Evolutionary conservation across 2,329 filamentous ascomycete genomes (phyloP), one percentile per base, ranked within the genome.

Genomic region (Talaromyces sp.): DNA sequence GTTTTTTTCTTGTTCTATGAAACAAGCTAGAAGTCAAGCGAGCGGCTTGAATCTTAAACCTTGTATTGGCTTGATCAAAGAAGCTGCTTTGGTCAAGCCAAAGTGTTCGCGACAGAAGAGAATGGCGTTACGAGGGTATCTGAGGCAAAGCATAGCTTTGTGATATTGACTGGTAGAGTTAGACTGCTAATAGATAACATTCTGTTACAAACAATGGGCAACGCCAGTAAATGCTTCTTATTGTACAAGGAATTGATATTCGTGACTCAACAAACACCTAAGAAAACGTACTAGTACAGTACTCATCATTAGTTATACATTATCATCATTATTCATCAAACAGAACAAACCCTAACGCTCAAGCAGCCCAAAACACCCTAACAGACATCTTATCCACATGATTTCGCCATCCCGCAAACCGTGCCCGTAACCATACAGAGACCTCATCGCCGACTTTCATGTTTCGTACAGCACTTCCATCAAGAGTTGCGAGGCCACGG

Each of bases 401-500:
- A 60, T 79, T 79, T 10, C 57, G 43, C 77, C 77, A 79, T 5
- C 72, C 74, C 0, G 69, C 69, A 66, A 79, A 79, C 31, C 77
- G 72, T 19, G 77, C 74, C 31, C 77, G 68, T 16, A 70, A 74
- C 76, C 75, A 78, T n/a, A 79, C 60, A 13, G 72, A 69, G 64
- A 79, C 71, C 5, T 75, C 73, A 67, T 79, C 77, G 0, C 77
- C 77, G 61, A 78, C 60, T 19, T 73, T 66, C 69, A 79, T 66
- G 22, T 70, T 68, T 16, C 77, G 70, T 35, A 79, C 76, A 47
- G 68, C 67, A 7, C 63, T 69, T n/a, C 77, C 77, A 68, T 76
- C 73, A 11, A 78, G 62, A 2, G 76, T 79, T 24, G 63, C 71
- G 13, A 71, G 69, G 0, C 77, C 77, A 11, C 77, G 73, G 4